Evolutionary conservation across 345 rosid species (phyloP), one percentile per base, ranked within the genome.

Genomic region (Hibiscus syriacus): DNA sequence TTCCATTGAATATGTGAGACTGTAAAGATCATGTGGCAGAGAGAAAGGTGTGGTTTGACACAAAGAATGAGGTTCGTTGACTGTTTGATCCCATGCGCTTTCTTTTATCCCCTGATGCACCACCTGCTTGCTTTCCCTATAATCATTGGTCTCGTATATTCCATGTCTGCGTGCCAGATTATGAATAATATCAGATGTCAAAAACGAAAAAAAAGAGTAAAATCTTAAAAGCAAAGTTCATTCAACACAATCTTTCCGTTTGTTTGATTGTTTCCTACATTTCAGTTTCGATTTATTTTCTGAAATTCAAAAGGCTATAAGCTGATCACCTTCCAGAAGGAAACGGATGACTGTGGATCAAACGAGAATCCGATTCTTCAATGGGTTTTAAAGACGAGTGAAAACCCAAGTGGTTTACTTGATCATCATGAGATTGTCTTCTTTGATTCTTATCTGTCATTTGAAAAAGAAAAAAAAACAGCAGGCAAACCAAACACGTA

Each of bases 291-390:
- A 5, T 20, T 46, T 5, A 16, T 46, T 46, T 5, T 46, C 52
- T 46, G 19, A n/a, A 46, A 5, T 46, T n/a, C n/a, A 20, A 46
- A n/a, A 46, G 19, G 52, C 17, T n/a, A 45, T 45, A 45, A 22
- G 64, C 54, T 32, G 70, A 77, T 70, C 29, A 83, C 87, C 85
- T 81, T 81, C 79, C 79, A 23, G 80, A 71, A 71, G 78, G 62
- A 39, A 64, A 20, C 11, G 72, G 39, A 55, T 16, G 50, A 50
- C 11, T 55, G 82, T 59, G 27, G 43, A 69, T 50, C 54, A 75
- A 46, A 4, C 70, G 75, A 55, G 82, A 76, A 77, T 81, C 85
- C 14, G 83, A 75, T 72, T 75, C 82, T 79, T 77, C 81, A 54
- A 68, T n/a, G n/a, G 41, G 41, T 36, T n/a, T n/a, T n/a, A n/a